These are phyloP conservation scores for Piper betle DNA, from an alignment of 164 flowering plant genomes.

Conservation along the genomic window DNA sequence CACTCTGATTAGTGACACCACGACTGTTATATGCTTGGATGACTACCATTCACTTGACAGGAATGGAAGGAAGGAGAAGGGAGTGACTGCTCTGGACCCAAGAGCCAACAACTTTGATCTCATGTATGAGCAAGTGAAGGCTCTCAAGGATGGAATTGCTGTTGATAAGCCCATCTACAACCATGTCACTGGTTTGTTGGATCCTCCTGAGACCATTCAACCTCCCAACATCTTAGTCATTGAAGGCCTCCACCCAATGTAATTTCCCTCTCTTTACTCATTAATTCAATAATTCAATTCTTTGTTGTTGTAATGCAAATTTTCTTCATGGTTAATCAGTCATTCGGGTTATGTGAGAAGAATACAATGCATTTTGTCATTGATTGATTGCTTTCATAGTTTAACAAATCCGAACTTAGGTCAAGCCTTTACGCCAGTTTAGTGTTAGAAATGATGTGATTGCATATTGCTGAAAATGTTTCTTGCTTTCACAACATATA, in stretches of 20 bases:
- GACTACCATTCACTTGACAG: constrained; percentile 81
- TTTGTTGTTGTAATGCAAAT: background rate
- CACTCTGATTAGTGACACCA: constrained; percentile 69
- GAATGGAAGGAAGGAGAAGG: constrained; percentile 63
- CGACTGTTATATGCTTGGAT: constrained; percentile 75
- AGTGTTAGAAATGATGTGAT: no score
- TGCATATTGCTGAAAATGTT: no score
- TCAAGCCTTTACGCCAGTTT: background rate
- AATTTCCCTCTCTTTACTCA: constrained; percentile 12
- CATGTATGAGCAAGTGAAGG: constrained; percentile 80
- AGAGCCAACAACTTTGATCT: constrained; percentile 73
- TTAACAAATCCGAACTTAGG: background rate
- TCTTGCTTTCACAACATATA: background rate
- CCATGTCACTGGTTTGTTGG: constrained; percentile 64
- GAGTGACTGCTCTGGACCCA: constrained; percentile 85
- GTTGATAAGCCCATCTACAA: constrained; percentile 76
- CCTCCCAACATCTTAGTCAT: constrained; percentile 79
- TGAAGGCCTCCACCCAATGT: constrained; percentile 88
- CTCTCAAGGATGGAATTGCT: constrained; percentile 46
- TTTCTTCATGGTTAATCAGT: background rate
- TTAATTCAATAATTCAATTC: background rate
- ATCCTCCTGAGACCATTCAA: constrained; percentile 64
- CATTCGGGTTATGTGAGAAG: background rate
- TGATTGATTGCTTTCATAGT: no score
- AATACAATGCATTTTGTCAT: no score